phyloP scores from a whole-genome alignment of 2,329 filamentous ascomycete species.

The Penicillium polonicum region DNA sequence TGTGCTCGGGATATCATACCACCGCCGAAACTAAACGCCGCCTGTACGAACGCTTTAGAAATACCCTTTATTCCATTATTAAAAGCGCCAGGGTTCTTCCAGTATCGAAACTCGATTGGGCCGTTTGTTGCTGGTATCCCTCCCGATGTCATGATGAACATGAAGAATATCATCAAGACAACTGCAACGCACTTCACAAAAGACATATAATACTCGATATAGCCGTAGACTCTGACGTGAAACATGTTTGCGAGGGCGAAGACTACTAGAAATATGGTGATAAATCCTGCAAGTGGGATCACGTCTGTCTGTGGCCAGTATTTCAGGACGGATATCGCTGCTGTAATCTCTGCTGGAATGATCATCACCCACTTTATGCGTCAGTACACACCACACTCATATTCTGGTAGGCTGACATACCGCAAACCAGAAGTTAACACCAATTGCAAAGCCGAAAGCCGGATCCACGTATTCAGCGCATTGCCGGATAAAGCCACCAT shows the following conservation, averaged over 20 bases:
- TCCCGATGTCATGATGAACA: conserved; percentile 39
- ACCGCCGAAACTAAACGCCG: conserved; percentile 35
- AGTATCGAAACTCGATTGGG: conserved; percentile 34
- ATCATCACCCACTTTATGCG: conserved; percentile 32
- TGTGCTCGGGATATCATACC: conserved; percentile 12
- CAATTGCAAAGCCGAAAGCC: conserved; percentile 36
- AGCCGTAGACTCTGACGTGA: conserved; percentile 31
- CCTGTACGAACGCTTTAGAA: conserved; percentile 37
- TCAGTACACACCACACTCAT: not conserved
- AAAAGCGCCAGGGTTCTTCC: conserved; percentile 30
- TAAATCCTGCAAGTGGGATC: conserved; percentile 33
- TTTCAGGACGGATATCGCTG: conserved; percentile 33
- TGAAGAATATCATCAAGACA: conserved; percentile 35
- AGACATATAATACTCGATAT: conserved; percentile 34
- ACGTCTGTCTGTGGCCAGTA: conserved; percentile 32
- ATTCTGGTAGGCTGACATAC: conserved; percentile 10
- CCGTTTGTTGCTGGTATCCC: conserved; percentile 34
- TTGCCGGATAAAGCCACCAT: conserved; percentile 36
- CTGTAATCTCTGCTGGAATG: conserved; percentile 38
- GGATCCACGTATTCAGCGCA: conserved; percentile 35
- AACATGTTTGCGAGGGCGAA: conserved; percentile 31
- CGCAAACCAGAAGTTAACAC: conserved; percentile 38
- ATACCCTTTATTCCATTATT: conserved; percentile 37
- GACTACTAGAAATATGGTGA: conserved; percentile 33
- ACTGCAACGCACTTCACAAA: conserved; percentile 34